Base-by-base conservation (phyloP, 164 flowering plant genomes). In the Houttuynia cordata region DNA sequence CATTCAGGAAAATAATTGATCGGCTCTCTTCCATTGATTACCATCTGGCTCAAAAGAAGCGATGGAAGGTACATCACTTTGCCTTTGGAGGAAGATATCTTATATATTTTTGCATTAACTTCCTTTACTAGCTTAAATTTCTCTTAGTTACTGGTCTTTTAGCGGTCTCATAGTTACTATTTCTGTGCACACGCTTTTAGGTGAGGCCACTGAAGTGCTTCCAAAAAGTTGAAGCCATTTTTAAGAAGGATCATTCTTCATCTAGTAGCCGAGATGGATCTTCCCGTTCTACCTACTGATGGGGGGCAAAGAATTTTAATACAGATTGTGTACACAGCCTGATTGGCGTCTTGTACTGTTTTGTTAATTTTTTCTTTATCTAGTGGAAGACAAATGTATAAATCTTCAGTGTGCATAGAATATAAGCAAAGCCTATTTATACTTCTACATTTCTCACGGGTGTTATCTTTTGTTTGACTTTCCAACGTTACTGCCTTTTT, bases 11-110 rank as follows among this genome's bases (percentile, higher is more conserved):
- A 69, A 84, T 93, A 55, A 80, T 93, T 65, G 67, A 57, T 15
- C 75, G 73, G 66, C 85, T 93, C 47, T 85, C 85, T 45, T 60
- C 65, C 47, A 86, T 88, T n/a, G 40, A 73, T 63, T 69, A 74
- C 65, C 63, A 45, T 23, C 39, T 81, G 39, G 58, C 59, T 64
- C 86, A 74, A 47, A 82, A 79, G 69, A 76, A 71, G 67, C 82
- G 73, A n/a, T 91, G 95, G 97, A 88, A 88, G 99, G 97, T 84
- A 37, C 59, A n/a, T 37, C 22, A 45, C 54, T 60, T 39, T 45
- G 37, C 10, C 20, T 52, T 15, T 6, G 4, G 37, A 30, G 37
- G 37, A 30, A 30, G 4, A 30, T 30, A 2, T 30, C 37, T 30
- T 30, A 2, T 30, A 2, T 30, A 30, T 6, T 6, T 30, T 30